Evolutionary conservation across 1,284 basidiomycete genomes (phyloP).

Genomic region (Peniophora sp.): DNA sequence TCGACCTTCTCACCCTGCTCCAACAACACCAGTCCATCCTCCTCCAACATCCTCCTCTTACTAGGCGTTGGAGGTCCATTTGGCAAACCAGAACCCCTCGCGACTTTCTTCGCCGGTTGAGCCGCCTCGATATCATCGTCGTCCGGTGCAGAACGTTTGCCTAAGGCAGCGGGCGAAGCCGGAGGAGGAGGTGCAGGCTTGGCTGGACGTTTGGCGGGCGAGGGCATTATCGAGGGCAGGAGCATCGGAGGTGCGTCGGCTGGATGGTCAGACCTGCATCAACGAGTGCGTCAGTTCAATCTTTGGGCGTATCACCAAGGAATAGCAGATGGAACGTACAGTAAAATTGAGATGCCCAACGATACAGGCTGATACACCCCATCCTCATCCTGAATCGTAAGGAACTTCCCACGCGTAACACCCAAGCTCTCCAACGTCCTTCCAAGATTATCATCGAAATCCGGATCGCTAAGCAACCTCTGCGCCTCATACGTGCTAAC

Average conservation of each 20-base stretch:
- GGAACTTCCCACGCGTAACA: constrained; percentile 69
- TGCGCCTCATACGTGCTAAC: constrained; percentile 86
- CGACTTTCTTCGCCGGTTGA: constrained; percentile 41
- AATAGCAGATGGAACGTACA: constrained; percentile 46
- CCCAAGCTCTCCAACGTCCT: constrained; percentile 68
- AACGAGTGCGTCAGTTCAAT: constrained; percentile 1
- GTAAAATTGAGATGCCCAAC: constrained; percentile 60
- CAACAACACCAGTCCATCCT: constrained; percentile 63
- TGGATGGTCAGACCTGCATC: constrained; percentile 44
- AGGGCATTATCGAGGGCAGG: constrained; percentile 54
- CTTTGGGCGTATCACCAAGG: constrained; percentile 4
- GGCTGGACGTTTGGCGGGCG: constrained; percentile 34
- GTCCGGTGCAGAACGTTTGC: constrained; percentile 53
- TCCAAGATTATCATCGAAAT: constrained; percentile 81
- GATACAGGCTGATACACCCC: constrained; percentile 68
- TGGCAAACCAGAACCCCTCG: constrained; percentile 22
- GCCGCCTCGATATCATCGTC: constrained; percentile 44
- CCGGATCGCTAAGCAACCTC: constrained; percentile 77
- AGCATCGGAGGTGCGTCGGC: constrained; percentile 42
- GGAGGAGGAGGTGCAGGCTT: constrained; percentile 30
- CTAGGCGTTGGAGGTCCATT: constrained; percentile 35
- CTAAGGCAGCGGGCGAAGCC: constrained; percentile 26
- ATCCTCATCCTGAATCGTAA: constrained; percentile 86
- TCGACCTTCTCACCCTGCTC: constrained; percentile 47
- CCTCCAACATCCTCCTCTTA: constrained; percentile 57